Evolutionary conservation across 495 filamentous ascomycete species (phyloP), one percentile per base, ranked within the genome.

Genomic region (Platismatia glauca): DNA sequence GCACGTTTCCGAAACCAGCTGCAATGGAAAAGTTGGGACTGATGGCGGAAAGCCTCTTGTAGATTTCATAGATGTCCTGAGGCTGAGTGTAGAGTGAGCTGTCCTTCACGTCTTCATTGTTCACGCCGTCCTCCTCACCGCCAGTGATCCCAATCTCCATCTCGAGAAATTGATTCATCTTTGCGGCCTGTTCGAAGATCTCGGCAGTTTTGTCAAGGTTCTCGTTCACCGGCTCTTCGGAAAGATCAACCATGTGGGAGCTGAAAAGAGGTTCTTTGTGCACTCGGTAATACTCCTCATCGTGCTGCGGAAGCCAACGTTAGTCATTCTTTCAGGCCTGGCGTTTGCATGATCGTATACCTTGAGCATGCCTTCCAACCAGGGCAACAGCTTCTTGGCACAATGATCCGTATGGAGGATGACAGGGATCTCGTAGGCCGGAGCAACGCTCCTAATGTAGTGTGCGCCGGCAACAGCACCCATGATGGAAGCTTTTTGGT

Each of bases 151-250:
- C 92, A 69, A 95, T 92, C 78, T 93, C 89, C 94, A 97, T 99
- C 82, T 99, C 94, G 60, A 99, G 83, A 89, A 90, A 99, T 75
- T 97, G 90, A 80, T 95, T 96, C 90, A 96, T 89, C 60, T 91
- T 90, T 44, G 89, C 88, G 66, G 86, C 89, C 65, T 92, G 85
- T 84, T 95, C 87, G 43, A 96, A 81, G 81, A 97, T 96, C 71
- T 86, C 83, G 71, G 86, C 88, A 62, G 91, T 96, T 69, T 90
- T 96, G 65, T 84, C 67, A 70, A 99, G 93, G 85, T 99, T 99
- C 74, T 81, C 86, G 41, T 93, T 84, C 58, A 95, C 86, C 35
- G 79, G 72, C 80, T 97, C 94, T 81, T 97, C 93, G 39, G 83
- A 86, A 70, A 98, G 73, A 76, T 98, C 94, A 70, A 99, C 96